A percentile compares a stretch with the other conserved stretches of the same genome.
phyloP scores from a whole-genome alignment of 1,139 yeast species.

The Kurtzmaniella quercitrusa region DNA sequence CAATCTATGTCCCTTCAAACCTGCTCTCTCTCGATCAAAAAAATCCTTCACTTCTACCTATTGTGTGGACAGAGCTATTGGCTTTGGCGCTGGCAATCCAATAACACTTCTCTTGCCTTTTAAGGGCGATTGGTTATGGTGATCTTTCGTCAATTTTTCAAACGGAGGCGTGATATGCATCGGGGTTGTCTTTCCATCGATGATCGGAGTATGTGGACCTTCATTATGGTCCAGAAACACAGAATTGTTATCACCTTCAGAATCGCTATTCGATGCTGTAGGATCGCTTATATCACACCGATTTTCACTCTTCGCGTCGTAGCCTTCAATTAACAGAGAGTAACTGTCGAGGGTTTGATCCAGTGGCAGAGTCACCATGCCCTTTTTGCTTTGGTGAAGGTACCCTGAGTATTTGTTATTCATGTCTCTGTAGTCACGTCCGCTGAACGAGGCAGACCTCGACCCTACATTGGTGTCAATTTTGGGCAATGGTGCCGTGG shows the following conservation, averaged over 20 bases:
- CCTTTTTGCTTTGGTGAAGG: conserved; percentile 10
- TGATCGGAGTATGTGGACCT: conserved; percentile 18
- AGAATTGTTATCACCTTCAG: conserved; percentile 11
- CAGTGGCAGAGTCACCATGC: background rate
- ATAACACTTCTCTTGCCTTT: background rate
- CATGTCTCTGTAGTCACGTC: background rate
- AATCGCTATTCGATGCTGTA: conserved; percentile 10
- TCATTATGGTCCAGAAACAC: conserved; percentile 9
- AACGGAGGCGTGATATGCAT: conserved; percentile 3
- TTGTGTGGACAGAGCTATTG: conserved; percentile 11
- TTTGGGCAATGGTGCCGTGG: conserved; percentile 27
- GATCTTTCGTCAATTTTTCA: background rate
- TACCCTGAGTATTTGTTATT: conserved; percentile 12
- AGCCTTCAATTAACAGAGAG: conserved; percentile 17
- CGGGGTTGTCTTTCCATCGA: conserved; percentile 10
- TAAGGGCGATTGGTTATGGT: background rate
- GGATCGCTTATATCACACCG: background rate
- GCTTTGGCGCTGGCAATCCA: conserved; percentile 2
- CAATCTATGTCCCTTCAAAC: conserved; percentile 27
- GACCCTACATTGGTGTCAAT: conserved; percentile 7
- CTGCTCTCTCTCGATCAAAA: conserved; percentile 26
- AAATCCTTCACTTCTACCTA: conserved; percentile 29
- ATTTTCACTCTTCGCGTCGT: conserved; percentile 8
- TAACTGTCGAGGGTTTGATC: conserved; percentile 1
- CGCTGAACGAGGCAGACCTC: background rate